Conservation (phyloP, 352 stramenopile genomes). For the Phytopythium sindhum region DNA sequence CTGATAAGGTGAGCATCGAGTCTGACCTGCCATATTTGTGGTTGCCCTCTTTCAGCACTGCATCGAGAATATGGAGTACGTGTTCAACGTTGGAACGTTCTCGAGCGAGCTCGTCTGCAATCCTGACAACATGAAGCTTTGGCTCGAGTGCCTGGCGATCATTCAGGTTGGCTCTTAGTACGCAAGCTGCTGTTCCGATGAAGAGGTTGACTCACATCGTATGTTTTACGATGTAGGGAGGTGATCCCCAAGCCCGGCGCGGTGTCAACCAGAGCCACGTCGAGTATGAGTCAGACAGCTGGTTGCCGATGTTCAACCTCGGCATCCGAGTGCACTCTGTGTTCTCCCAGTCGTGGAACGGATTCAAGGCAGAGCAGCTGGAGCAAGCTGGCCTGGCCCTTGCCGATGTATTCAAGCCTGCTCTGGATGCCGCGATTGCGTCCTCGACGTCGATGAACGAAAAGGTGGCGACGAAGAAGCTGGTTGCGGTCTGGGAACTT, state of each 20-base stretch:
- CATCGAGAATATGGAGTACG: conserved; percentile 85
- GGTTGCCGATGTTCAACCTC: conserved; percentile 88
- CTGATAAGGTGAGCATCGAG: not conserved
- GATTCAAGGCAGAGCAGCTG: conserved; percentile 45
- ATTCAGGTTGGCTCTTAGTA: conserved; percentile 40
- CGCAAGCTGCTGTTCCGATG: not conserved
- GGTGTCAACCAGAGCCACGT: conserved; percentile 75
- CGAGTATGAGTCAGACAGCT: conserved; percentile 87
- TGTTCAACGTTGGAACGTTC: conserved; percentile 76
- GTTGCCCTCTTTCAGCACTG: conserved; percentile 52
- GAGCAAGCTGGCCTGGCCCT: conserved; percentile 24
- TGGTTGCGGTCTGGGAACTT: conserved; percentile 36
- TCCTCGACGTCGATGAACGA: conserved; percentile 49
- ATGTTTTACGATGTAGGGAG: conserved; percentile 42
- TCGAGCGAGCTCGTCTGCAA: conserved; percentile 79
- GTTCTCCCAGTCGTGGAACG: conserved; percentile 76
- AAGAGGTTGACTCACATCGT: conserved; percentile 9
- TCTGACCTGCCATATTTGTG: not conserved
- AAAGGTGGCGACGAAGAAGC: conserved; percentile 46
- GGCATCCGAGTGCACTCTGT: conserved; percentile 84
- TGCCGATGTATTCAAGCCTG: conserved; percentile 42
- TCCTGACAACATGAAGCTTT: conserved; percentile 58
- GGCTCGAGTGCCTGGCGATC: conserved; percentile 65
- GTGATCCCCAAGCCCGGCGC: conserved; percentile 67
- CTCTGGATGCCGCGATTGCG: conserved; percentile 37